Conservation (phyloP, 1,284 basidiomycete species). For the Microbotryum violaceum region DNA sequence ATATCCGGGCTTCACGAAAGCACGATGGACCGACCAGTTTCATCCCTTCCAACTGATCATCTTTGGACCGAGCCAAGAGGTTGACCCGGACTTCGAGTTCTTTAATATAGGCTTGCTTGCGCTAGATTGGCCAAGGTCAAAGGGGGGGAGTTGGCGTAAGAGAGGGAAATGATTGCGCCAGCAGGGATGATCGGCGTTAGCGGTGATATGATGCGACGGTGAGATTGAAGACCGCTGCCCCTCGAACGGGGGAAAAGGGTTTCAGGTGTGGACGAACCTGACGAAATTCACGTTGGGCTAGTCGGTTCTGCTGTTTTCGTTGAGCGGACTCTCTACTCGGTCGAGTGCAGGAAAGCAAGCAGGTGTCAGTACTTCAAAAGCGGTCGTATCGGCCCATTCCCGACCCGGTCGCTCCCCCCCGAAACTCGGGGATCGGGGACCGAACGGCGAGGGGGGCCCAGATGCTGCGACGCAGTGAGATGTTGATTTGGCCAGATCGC, state of each 20-base stretch:
- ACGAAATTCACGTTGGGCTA: conserved; percentile 85
- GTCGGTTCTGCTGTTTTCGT: conserved; percentile 63
- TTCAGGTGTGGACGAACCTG: conserved; percentile 54
- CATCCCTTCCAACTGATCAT: conserved; percentile 74
- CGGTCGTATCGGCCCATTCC: too few relatives aligned
- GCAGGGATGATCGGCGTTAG: neutral
- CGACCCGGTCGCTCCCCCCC: too few relatives aligned
- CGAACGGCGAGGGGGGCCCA: too few relatives aligned
- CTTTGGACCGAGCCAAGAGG: conserved; percentile 36
- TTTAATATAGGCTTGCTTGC: conserved; percentile 39
- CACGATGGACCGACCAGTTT: conserved; percentile 50
- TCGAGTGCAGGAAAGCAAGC: too few relatives aligned
- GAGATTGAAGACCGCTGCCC: conserved; percentile 8
- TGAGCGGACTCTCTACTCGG: neutral
- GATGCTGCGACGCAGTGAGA: too few relatives aligned
- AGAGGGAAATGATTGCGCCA: too few relatives aligned
- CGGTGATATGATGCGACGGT: neutral
- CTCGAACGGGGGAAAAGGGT: conserved; percentile 12
- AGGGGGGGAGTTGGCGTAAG: neutral
- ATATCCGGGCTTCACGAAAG: too few relatives aligned
- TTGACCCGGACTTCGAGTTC: conserved; percentile 65
- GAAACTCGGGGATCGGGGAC: too few relatives aligned
- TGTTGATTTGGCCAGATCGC: too few relatives aligned
- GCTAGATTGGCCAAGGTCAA: neutral
- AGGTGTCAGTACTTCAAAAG: neutral